phyloP scores from a whole-genome alignment of 345 rosid genomes.

The Pugionium cornutum region DNA sequence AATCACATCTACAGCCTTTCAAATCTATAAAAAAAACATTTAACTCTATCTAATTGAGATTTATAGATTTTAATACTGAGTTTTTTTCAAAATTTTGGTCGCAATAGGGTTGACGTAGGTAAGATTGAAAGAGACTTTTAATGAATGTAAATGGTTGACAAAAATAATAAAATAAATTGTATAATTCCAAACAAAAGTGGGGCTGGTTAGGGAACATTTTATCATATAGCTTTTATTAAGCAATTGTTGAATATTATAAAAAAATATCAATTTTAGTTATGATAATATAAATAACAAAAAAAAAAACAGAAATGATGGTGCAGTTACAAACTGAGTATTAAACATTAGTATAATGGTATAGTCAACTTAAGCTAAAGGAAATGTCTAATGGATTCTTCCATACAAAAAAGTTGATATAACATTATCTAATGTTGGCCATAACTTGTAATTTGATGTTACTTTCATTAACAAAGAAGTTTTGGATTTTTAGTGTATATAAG shows the following conservation, averaged over 20 bases:
- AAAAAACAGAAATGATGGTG: no score
- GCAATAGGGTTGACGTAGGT: constrained; percentile 31
- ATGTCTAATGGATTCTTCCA: no score
- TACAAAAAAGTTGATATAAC: no score
- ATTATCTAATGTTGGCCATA: no score
- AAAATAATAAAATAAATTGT: not conserved
- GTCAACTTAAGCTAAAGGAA: no score
- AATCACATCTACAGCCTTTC: not conserved
- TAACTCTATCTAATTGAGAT: not conserved
- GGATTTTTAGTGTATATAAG: no score
- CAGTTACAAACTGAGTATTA: no score
- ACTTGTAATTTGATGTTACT: no score
- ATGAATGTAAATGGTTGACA: constrained; percentile 26
- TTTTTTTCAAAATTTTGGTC: not conserved
- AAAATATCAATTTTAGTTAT: no score
- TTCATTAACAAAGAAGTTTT: no score
- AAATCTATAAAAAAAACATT: not conserved
- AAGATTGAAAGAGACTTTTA: constrained; percentile 13
- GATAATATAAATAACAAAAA: no score
- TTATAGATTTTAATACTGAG: not conserved
- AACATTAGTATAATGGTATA: no score
- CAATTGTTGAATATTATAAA: not conserved
- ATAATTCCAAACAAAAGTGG: constrained; percentile 27
- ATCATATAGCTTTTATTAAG: constrained; percentile 8
- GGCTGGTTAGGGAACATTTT: constrained; percentile 8